phyloP scores from a whole-genome alignment of 148 eudicot genomes.

The Dysphania ambrosioides region DNA sequence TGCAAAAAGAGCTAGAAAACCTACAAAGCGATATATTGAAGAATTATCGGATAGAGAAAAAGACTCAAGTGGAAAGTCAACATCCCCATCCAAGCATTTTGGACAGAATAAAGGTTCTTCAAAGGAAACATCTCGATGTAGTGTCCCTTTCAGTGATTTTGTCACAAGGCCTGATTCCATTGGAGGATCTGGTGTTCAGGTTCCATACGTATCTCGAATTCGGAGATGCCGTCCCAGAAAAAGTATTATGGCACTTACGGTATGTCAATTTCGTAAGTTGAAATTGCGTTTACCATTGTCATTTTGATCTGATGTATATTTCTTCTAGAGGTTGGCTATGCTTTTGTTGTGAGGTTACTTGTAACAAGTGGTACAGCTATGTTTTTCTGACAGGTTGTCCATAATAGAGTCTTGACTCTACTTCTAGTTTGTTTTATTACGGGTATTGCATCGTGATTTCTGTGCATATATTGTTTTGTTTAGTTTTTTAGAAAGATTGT shows the following conservation, averaged over 20 bases:
- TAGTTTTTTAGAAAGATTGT: not conserved
- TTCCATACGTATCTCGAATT: conserved; percentile 85
- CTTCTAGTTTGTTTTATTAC: not conserved
- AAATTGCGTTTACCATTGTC: not conserved
- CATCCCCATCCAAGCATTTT: conserved; percentile 36
- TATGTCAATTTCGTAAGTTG: conserved; percentile 25
- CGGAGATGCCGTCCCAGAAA: conserved; percentile 92
- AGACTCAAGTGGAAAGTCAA: conserved; percentile 43
- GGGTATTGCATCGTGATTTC: not conserved
- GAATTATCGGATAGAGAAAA: conserved; percentile 72
- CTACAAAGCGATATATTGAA: conserved; percentile 89
- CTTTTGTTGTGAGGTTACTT: not conserved
- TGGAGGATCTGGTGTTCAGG: conserved; percentile 84
- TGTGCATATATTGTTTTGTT: not conserved
- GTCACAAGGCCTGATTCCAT: conserved; percentile 74
- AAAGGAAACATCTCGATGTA: conserved; percentile 30
- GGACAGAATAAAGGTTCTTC: conserved; percentile 34
- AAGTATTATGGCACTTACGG: conserved; percentile 57
- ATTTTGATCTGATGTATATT: not conserved
- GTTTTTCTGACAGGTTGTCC: not conserved
- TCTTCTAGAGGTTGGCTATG: not conserved
- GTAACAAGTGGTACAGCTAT: not conserved
- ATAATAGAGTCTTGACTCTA: not conserved
- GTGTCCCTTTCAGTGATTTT: conserved; percentile 38
- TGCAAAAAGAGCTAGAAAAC: conserved; percentile 84